Evolutionary conservation across 129 eudicot genomes (phyloP).

Genomic region (Flaveria trinervia): DNA sequence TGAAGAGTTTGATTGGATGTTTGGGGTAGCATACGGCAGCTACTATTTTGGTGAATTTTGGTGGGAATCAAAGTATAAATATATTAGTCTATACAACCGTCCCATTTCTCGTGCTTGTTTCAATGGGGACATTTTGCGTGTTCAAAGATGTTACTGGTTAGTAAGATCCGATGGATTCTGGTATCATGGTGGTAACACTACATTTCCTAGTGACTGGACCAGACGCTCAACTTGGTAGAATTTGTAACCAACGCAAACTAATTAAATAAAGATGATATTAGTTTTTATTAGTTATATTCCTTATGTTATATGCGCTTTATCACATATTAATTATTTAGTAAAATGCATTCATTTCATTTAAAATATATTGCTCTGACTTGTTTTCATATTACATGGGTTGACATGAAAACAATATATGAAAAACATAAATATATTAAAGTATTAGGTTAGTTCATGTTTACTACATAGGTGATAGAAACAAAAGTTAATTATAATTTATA

Average conservation of each 20-base stretch:
- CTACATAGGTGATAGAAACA: too few species aligned
- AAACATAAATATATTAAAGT: too few species aligned
- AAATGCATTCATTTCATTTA: too few species aligned
- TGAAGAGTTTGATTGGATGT: not conserved
- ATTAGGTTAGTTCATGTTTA: too few species aligned
- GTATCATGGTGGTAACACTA: not conserved
- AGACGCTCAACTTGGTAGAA: not conserved
- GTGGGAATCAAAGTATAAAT: slow-evolving; percentile 2
- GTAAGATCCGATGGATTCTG: not conserved
- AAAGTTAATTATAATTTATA: too few species aligned
- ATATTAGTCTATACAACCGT: not conserved
- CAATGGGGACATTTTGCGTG: not conserved
- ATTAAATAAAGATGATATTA: not conserved
- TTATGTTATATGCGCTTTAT: too few species aligned
- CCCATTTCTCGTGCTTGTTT: not conserved
- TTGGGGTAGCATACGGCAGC: not conserved
- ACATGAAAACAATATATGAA: too few species aligned
- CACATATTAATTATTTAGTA: too few species aligned
- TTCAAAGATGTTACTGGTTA: slow-evolving; percentile 14
- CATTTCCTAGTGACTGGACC: not conserved
- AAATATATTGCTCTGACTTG: too few species aligned
- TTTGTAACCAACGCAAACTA: too few species aligned
- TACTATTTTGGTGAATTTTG: not conserved
- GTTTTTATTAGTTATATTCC: too few species aligned
- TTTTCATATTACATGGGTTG: too few species aligned